Base-by-base conservation (phyloP, 2,329 filamentous ascomycete species). In the Hypoxylon rubiginosum region DNA sequence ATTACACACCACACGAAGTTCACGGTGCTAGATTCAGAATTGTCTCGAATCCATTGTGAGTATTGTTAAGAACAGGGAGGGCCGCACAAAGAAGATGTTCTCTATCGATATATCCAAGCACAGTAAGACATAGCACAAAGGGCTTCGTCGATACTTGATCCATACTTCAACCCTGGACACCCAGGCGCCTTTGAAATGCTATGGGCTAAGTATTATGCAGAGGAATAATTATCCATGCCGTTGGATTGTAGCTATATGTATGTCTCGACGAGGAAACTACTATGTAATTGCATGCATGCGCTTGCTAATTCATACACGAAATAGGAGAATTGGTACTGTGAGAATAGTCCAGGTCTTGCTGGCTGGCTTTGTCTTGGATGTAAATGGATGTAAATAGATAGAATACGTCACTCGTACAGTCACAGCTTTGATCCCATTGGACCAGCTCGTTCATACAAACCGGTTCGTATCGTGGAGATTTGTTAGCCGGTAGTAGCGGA, bases 371-470 rank as follows among this genome's bases (percentile, higher is more conserved):
- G 32, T 39, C 28, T 50, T 45, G 32, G 28, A 41, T 56, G 48
- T 21, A 24, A 54, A 62, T 45, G 32, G 28, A 41, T 56, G 48
- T 21, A 24, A 54, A 62, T 41, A 50, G 57, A 66, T 64, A 54
- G 32, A 64, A 17, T 64, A 67, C 64, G 65, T 64, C 65, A 65
- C 19, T 21, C 62, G 53, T 45, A 53, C 49, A 41, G 56, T 28
- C 43, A 43, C n/a, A 54, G 43, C 26, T 45, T 36, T 17, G 24
- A 45, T 61, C 13, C 30, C 8, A 70, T 70, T 70, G 67, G 67
- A 21, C 49, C 48, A 66, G 32, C 56, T 28, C 30, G 15, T 58
- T 39, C 30, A 36, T 55, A 24, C 13, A 68, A 64, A 64, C 68
- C 62, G 59, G 68, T 52, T 67, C 62, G 48, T 63, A 51, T 53